A percentile compares a stretch with the other conserved stretches of the same genome.
These are phyloP conservation scores for Limtongia smithiae DNA, from an alignment of 805 yeast genomes.

Conservation along the genomic window DNA sequence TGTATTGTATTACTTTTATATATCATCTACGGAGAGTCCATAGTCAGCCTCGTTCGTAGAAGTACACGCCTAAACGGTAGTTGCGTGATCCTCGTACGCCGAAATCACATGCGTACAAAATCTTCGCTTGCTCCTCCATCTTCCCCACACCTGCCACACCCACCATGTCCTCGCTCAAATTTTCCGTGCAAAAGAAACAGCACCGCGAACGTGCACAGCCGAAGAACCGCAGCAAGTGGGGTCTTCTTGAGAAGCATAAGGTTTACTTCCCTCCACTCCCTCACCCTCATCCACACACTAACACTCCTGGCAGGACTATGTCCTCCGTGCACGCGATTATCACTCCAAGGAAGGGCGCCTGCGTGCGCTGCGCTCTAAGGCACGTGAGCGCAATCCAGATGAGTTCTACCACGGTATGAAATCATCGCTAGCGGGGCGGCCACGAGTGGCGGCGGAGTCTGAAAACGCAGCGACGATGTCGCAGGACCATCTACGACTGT, in stretches of 20 bases:
- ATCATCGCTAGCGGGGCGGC: slow-evolving; percentile 47
- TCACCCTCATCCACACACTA: not conserved
- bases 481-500: slow-evolving; percentile 63
- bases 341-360: slow-evolving; percentile 58
- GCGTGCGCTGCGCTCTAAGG: slow-evolving; percentile 70
- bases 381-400: slow-evolving; percentile 77
- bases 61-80: too few relatives aligned
- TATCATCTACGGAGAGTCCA: too few relatives aligned
- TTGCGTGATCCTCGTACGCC: too few relatives aligned
- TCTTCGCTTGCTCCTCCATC: not conserved
- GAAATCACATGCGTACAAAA: too few relatives aligned
- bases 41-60: too few relatives aligned
- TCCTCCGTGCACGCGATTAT: slow-evolving; percentile 60
- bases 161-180: slow-evolving; percentile 72
- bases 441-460: slow-evolving; percentile 46
- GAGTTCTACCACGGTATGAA: slow-evolving; percentile 96
- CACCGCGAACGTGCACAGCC: slow-evolving; percentile 93
- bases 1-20: too few relatives aligned
- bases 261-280: not conserved
- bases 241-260: slow-evolving; percentile 89
- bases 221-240: slow-evolving; percentile 64
- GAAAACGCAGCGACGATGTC: slow-evolving; percentile 36
- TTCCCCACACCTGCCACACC: not conserved
- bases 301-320: slow-evolving; percentile 48
- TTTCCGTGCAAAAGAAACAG: slow-evolving; percentile 92